Evolutionary conservation across 495 filamentous ascomycete species (phyloP), one percentile per base, ranked within the genome.

Genomic region (Penicillium silybi): DNA sequence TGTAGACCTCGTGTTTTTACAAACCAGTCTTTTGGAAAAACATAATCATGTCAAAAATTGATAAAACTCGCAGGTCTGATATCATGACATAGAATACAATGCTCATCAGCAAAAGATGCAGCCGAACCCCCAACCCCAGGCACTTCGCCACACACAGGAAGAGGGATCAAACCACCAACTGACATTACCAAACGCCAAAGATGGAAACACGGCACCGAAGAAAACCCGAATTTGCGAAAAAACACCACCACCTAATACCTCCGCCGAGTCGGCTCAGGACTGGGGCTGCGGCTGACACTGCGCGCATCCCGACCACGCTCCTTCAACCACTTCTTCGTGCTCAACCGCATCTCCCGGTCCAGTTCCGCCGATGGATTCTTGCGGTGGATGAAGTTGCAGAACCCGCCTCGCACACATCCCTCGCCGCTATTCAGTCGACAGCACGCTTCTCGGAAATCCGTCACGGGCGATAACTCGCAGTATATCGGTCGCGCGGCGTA

Each of bases 361-460:
- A 98, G 72, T 70, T 96, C 93, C 19, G 85, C 74, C 56, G 80
- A 81, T 5, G 93, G 92, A 66, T 97, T 92, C 78, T 97, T 97
- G 49, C 93, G 82, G 63, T 98, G 93, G 50, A 98, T 98, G 70
- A 98, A 98, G 66, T 98, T 98, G 79, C 93, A 98, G 75, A 97
- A 97, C 2, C 93, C 93, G 37, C 91, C 95, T 50, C 93, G 78
- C 17, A 97, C 92, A 73, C 93, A 98, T 3, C 93, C 93, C 67
- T 97, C 93, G 35, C 92, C 93, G 39, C 81, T 87, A 67, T 98
- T 98, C 44, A 97, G 77, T 41, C 93, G 80, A 73, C 93, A 98
- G 70, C 93, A 98, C 2, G 93, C 93, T 80, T 98, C 93, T 64
- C 93, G 82, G 75, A 98, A 98, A 77, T 98, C 93, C 38, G 93